Evolutionary conservation across 495 filamentous ascomycete genomes (phyloP).

Genomic region (Xanthoparmelia taractica): DNA sequence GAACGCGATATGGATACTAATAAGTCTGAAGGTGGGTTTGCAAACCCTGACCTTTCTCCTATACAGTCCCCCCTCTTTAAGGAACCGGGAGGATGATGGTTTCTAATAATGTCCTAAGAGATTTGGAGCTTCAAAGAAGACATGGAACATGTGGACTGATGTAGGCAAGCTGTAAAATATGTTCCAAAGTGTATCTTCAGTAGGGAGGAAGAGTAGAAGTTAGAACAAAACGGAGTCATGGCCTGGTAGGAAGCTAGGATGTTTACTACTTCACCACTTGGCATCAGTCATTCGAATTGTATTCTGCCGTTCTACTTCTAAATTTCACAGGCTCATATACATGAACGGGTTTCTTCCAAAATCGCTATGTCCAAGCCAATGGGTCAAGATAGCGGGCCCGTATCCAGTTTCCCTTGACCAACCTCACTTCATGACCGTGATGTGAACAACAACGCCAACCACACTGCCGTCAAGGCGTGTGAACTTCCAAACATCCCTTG

Average conservation of each 20-base stretch:
- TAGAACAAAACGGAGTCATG: too few species aligned
- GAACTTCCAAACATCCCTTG: neutral
- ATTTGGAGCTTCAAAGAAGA: neutral
- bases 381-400: too few species aligned
- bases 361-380: neutral
- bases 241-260: neutral
- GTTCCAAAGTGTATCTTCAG: neutral
- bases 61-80: neutral
- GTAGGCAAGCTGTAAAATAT: neutral
- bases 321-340: too few species aligned
- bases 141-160: neutral
- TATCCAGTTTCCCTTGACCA: too few species aligned
- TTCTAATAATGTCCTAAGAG: neutral
- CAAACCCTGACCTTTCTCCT: neutral
- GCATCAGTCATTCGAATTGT: neutral
- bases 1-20: neutral
- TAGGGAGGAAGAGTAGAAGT: neutral
- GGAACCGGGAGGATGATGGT: neutral
- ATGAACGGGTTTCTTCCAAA: too few species aligned
- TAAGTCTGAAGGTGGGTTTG: neutral
- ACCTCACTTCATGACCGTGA: neutral
- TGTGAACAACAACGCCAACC: neutral
- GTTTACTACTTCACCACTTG: neutral
- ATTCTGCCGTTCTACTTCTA: neutral
- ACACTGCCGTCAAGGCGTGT: conserved; percentile 11